Evolutionary conservation across 225 moss, liverwort and hornwort genomes (phyloP).

Genomic region (Sphagnum tenellum): DNA sequence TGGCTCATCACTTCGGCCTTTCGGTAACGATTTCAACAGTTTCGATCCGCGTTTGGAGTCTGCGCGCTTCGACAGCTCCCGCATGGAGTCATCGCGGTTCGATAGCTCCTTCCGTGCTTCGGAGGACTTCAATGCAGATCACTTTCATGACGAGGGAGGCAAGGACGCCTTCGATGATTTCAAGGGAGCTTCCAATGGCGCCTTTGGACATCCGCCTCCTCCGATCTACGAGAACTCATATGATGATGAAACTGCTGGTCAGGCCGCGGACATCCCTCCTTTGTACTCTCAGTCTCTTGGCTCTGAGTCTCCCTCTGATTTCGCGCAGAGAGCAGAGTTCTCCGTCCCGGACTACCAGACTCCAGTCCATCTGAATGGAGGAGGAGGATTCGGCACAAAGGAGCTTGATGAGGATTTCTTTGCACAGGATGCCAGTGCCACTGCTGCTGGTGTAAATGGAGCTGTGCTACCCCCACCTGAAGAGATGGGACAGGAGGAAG

Average conservation of each 20-base stretch:
- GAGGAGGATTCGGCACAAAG: conserved; percentile 32
- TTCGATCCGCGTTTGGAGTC: conserved; percentile 66
- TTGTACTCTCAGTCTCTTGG: conserved; percentile 41
- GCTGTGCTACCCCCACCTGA: conserved; percentile 78
- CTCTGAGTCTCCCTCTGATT: conserved; percentile 69
- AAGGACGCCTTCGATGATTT: conserved; percentile 64
- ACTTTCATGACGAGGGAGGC: conserved; percentile 45
- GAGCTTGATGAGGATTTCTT: conserved; percentile 66
- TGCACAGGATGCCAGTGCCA: conserved; percentile 29
- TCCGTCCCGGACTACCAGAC: conserved; percentile 34
- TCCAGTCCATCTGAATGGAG: conserved; percentile 21
- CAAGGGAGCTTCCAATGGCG: conserved; percentile 52
- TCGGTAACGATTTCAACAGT: conserved; percentile 52
- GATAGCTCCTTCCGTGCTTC: conserved; percentile 81
- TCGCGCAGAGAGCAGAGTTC: conserved; percentile 34
- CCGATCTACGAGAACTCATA: conserved; percentile 52
- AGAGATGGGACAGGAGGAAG: conserved; percentile 76
- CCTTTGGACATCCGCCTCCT: conserved; percentile 47
- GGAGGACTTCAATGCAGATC: conserved; percentile 50
- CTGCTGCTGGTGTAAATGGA: conserved; percentile 23
- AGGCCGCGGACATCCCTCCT: conserved; percentile 35
- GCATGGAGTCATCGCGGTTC: conserved; percentile 9
- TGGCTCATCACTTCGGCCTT: conserved; percentile 18
- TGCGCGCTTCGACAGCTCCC: conserved; percentile 19
- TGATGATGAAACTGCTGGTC: conserved; percentile 14